Evolutionary conservation across 2,329 filamentous ascomycete species (phyloP), one percentile per base, ranked within the genome.

Genomic region (Atkinsonella texensis): DNA sequence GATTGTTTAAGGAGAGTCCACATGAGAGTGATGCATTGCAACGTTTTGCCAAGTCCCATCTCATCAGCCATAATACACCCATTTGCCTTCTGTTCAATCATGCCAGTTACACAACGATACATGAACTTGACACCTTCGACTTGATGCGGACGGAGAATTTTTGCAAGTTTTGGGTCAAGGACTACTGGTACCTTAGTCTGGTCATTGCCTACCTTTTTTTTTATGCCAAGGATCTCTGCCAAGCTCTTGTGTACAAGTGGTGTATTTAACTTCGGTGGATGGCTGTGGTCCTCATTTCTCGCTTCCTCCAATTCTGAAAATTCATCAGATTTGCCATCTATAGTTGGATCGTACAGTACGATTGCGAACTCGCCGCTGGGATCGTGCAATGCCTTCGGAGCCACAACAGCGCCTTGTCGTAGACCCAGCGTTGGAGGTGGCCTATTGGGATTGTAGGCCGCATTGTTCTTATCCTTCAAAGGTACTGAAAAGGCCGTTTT

Each of bases 21-120:
- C 75, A 98, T 84, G 48, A 98, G 77, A 0, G 93, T 81, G 62
- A 98, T 98, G 68, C 93, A 98, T 73, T 98, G 93, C 43, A 98
- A 70, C 17, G 93, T 98, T 71, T 98, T 98, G 52, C 93, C 93
- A 32, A 98, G 73, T 59, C 93, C 93, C 93, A 98, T 98, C 65
- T 96, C 93, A 65, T 98, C 93, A 50, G 93, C 93, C 93, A 98
- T 98, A 65, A 98, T 98, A 69, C 93, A 98, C 2, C 93, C 93
- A 66, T 96, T 87, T 47, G 93, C 93, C 60, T 91, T 91, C 39
- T 85, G 79, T 60, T 97, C 93, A 52, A 97, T 87, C 76, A 97
- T 78, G n/a, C 93, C 93, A 1, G 91, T 97, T 6, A 93, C 89
- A 62, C 89, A 95, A 58, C 81, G 80, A 68, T 97, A 98, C 75